Base-by-base conservation (phyloP, 192 early-diverging fungal species). In the Piromyces sp. region DNA sequence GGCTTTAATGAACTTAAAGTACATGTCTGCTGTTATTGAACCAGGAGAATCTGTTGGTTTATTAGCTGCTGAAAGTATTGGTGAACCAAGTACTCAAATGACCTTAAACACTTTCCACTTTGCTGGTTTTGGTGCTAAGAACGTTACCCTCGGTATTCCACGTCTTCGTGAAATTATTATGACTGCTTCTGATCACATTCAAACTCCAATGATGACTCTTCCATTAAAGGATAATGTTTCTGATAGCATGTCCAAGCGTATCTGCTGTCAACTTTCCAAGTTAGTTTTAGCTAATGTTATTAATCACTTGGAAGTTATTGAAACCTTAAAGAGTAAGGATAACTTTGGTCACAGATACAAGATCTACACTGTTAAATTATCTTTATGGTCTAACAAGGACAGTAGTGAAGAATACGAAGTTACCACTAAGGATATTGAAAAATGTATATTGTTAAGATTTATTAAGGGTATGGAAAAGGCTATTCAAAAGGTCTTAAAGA, bases 81-180 rank as follows among this genome's bases (percentile, higher is more conserved):
- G 98, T 79, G 98, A 99, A 88, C 98, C 98, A 78, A 97, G 96
- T 78, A 99, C 98, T 22, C 98, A 99, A 85, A 99, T 99, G 98
- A 99, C 98, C 51, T 90, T 99, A 37, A 99, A 99, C 89, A 99
- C 98, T 80, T 99, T 99, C 94, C 98, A 99, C 89, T 95, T 98
- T 88, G 95, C 95, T 78, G 95, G 95, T 36, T 95, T 93, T 82
- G 97, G 96, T 87, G 96, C 96, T 82, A 96, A 95, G 85, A 99
- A 99, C 91, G 98, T 99, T 30, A 99, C 98, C 5, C 91, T 99
- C 51, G 98, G 98, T 92, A 98, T 99, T 82, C 98, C 98, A 51
- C 96, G 98, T 91, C 87, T 99, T 81, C 95, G 97, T 85, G 98
- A 99, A 89, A 97, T 99, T 83, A 94, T 99, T 86, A 99, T 99